phyloP scores from a whole-genome alignment of 2,329 filamentous ascomycete genomes.

The Neospermospora avenae region DNA sequence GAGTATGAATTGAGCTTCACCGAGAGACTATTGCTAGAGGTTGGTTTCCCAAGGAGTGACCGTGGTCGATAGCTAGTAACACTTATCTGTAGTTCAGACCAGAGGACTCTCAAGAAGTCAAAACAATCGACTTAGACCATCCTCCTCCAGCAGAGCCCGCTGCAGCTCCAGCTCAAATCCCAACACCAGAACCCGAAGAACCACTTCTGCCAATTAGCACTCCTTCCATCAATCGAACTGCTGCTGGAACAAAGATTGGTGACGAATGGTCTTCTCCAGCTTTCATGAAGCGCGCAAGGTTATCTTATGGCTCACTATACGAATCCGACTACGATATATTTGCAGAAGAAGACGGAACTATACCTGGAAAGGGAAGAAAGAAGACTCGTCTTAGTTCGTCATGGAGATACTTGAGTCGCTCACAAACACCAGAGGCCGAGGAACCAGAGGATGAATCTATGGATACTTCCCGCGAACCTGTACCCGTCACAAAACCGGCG shows the following conservation, averaged over 20 bases:
- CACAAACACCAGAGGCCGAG: constrained; percentile 60
- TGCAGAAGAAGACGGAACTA: constrained; percentile 60
- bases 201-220: constrained; percentile 20
- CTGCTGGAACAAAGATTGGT: constrained; percentile 39
- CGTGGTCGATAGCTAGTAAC: constrained; percentile 18
- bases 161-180: constrained; percentile 12
- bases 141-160: constrained; percentile 29
- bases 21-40: constrained; percentile 47
- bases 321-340: constrained; percentile 65
- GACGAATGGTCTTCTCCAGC: constrained; percentile 71
- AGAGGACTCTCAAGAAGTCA: constrained; percentile 46
- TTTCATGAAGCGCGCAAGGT: constrained; percentile 68
- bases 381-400: constrained; percentile 62
- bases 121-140: constrained; percentile 52
- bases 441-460: constrained; percentile 14
- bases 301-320: constrained; percentile 66
- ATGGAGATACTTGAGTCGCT: constrained; percentile 73
- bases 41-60: constrained; percentile 26
- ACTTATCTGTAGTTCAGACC: constrained; percentile 42
- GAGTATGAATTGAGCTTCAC: constrained; percentile 59
- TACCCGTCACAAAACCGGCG: constrained; percentile 20
- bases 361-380: constrained; percentile 62
- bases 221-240: constrained; percentile 36
- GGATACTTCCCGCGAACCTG: constrained; percentile 18
- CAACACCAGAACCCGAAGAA: constrained; percentile 27